Percentiles rank a stretch among this genome's conserved stretches.
phyloP scores from a whole-genome alignment of 2,329 filamentous ascomycete species.

The Sporothrix variecibatus region DNA sequence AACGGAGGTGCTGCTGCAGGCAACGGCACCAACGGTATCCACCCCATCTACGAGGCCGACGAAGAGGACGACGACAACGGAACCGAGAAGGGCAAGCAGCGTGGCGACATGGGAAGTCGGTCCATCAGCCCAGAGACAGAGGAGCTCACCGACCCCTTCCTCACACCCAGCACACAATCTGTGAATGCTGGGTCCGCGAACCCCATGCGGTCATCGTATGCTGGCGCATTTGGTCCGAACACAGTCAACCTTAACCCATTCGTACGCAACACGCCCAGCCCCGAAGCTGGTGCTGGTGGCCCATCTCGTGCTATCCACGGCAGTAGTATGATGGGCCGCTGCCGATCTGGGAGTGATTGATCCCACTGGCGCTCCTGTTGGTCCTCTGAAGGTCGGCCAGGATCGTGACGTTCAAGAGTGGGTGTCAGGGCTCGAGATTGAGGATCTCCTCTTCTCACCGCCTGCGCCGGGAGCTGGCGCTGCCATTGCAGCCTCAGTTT shows the following conservation, averaged over 20 bases:
- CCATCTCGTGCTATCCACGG: neutral
- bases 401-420: slow-evolving; percentile 61
- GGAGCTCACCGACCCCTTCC: slow-evolving; percentile 26
- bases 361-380: slow-evolving; percentile 20
- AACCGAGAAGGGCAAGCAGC: slow-evolving; percentile 30
- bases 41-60: slow-evolving; percentile 61
- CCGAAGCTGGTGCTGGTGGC: slow-evolving; percentile 38
- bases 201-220: slow-evolving; percentile 19
- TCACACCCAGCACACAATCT: slow-evolving; percentile 24
- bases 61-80: slow-evolving; percentile 49
- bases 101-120: neutral
- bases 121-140: slow-evolving; percentile 34
- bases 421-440: slow-evolving; percentile 58
- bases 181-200: slow-evolving; percentile 25
- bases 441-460: slow-evolving; percentile 52
- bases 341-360: neutral
- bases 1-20: slow-evolving; percentile 17
- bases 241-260: slow-evolving; percentile 31
- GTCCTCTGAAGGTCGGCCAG: slow-evolving; percentile 28
- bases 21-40: slow-evolving; percentile 47
- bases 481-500: slow-evolving; percentile 18
- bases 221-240: slow-evolving; percentile 17
- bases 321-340: neutral
- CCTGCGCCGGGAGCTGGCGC: slow-evolving; percentile 31
- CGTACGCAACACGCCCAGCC: slow-evolving; percentile 41